Conservation (phyloP, 192 early-diverging fungal genomes). For the Podila clonocystis region DNA sequence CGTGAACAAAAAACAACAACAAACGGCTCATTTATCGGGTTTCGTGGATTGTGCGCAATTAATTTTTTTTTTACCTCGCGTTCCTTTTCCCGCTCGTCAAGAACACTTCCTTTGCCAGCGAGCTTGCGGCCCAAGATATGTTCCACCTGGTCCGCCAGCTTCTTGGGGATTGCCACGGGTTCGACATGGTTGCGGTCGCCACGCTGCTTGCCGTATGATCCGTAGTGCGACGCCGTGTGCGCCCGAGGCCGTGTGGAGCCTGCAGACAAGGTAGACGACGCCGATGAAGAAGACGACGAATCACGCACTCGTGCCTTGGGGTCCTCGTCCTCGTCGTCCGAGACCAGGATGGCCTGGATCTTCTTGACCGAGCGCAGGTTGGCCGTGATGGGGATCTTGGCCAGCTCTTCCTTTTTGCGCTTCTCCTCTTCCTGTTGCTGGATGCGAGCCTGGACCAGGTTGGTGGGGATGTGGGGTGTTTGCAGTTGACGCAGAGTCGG, state of each 20-base stretch:
- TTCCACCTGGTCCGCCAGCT: conserved; percentile 41
- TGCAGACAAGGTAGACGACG: neutral
- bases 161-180: conserved; percentile 42
- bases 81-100: conserved; percentile 49
- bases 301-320: neutral
- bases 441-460: conserved; percentile 44
- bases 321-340: conserved; percentile 37
- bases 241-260: conserved; percentile 28
- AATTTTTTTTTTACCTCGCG: conserved; percentile 30
- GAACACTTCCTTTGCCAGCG: conserved; percentile 48
- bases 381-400: conserved; percentile 50
- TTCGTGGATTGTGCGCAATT: neutral
- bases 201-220: conserved; percentile 31
- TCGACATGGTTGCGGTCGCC: conserved; percentile 43
- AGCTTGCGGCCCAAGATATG: conserved; percentile 51
- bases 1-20: neutral
- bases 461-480: conserved; percentile 42
- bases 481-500: conserved; percentile 40
- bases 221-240: conserved; percentile 1
- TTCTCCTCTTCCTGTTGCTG: conserved; percentile 41
- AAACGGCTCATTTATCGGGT: neutral
- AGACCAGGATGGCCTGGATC: conserved; percentile 39
- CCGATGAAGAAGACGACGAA: conserved; percentile 1
- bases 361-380: conserved; percentile 43
- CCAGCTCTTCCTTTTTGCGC: conserved; percentile 29